Conservation (phyloP, 1,284 basidiomycete genomes). For the Apiotrichum gamsii region DNA sequence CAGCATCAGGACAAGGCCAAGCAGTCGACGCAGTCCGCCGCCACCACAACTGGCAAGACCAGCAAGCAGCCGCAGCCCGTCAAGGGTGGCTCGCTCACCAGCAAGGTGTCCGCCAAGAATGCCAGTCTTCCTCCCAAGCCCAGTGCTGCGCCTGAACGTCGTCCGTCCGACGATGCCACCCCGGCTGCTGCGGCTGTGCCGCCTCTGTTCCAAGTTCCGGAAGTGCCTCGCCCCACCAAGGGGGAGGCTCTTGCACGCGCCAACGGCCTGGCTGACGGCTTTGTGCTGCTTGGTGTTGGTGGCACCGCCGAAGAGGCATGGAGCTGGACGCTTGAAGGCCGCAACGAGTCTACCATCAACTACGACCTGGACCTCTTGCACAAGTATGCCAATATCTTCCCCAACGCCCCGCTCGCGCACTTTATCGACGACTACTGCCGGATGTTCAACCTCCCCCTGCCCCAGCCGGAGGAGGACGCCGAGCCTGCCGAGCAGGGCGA, state of each 20-base stretch:
- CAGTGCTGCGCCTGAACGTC: not conserved
- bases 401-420: conserved; percentile 54
- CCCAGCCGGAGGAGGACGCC: conserved; percentile 49
- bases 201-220: conserved; percentile 21
- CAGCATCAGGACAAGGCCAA: conserved; percentile 6
- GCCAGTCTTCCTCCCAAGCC: conserved; percentile 2
- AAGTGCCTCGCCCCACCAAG: conserved; percentile 50
- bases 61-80: too few relatives aligned
- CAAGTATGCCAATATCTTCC: conserved; percentile 65
- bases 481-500: conserved; percentile 31
- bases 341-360: conserved; percentile 60
- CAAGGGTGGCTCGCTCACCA: not conserved
- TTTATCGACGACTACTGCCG: conserved; percentile 65
- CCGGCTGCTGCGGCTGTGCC: conserved; percentile 1
- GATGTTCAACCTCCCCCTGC: conserved; percentile 55
- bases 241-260: conserved; percentile 42
- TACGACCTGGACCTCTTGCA: conserved; percentile 61
- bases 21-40: not conserved
- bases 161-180: too few relatives aligned
- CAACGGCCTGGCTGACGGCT: conserved; percentile 42
- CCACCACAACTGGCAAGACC: not conserved
- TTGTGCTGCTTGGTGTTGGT: conserved; percentile 40
- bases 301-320: conserved; percentile 38
- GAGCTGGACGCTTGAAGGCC: conserved; percentile 64
- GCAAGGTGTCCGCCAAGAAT: conserved; percentile 1